Base-by-base conservation (phyloP, 192 early-diverging fungal genomes). In the Umbelopsis sp. region DNA sequence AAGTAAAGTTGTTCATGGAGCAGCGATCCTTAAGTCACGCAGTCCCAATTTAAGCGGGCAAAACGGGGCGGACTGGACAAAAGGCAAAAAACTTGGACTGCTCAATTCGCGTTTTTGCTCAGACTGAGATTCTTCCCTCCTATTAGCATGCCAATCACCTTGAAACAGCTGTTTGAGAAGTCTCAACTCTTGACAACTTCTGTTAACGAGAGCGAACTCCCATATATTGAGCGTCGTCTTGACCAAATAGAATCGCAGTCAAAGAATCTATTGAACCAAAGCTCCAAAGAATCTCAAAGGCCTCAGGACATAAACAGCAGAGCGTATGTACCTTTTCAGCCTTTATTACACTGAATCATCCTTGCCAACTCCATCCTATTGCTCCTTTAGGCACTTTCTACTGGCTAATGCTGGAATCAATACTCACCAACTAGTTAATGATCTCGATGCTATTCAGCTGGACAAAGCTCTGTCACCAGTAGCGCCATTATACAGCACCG, bases 191-290 rank as follows among this genome's bases (percentile, higher is more conserved):
- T 94, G 20, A 93, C 92, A 27, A 89, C 79, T 37, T 90, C 94
- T 72, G 87, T 95, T 49, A 74, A 85, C 13, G 76, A 81, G 10
- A 76, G 86, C 6, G 88, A 90, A 47, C 76, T 95, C 49, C 91
- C 94, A 7, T 76, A 88, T 9, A 86, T 99, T 66, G 87, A 95
- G 68, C 87, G 96, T 37, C 91, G 91, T 50, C 86, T 99, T 22
- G 90, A 90, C 78, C 91, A 97, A 84, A 94, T 99, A 61, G 94
- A 94, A 71, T 77, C 88, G 15, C 91, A 95, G 65, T 93, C 95
- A 10, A 87, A 91, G 46, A 91, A 90, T 55, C 83, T 97, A 9
- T 65, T 64, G 55, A 16, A 61, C 18, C 27, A 61, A 30, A 61
- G 23, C 10, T 84, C 78, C 22, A 68, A 74, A 1, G 78, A 74